Percentiles rank a stretch among this genome's conserved stretches.
phyloP scores from a whole-genome alignment of 139 green algal genomes.

The Nannochloris sp. region DNA sequence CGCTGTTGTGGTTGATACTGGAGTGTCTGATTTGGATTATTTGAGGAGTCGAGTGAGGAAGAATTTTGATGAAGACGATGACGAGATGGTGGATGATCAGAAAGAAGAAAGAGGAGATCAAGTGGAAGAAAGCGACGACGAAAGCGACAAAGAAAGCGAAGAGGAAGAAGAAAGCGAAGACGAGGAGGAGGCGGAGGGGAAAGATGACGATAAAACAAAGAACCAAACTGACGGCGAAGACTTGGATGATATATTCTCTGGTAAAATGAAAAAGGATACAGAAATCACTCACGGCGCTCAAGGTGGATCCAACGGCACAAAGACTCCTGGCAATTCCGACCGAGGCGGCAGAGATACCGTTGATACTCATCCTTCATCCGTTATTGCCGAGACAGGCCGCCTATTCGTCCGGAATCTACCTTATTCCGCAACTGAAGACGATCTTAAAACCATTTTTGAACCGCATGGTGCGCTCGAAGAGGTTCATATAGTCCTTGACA shows the following conservation, averaged over 20 bases:
- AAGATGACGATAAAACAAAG: not conserved
- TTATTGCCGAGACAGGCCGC: constrained; percentile 60
- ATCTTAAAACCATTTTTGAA: constrained; percentile 74
- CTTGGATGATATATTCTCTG: not conserved
- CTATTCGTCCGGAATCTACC: constrained; percentile 95
- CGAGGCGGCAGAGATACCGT: not conserved
- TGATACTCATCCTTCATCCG: not conserved
- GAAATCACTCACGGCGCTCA: too few species aligned
- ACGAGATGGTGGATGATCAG: constrained; percentile 7
- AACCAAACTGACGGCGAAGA: not conserved
- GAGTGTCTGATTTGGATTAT: constrained; percentile 83
- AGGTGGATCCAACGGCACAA: not conserved
- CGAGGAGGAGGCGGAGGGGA: not conserved
- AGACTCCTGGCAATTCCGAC: not conserved
- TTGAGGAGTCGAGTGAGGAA: constrained; percentile 57
- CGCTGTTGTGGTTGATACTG: constrained; percentile 32
- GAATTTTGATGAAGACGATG: constrained; percentile 47
- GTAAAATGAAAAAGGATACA: too few species aligned
- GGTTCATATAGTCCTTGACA: constrained; percentile 88
- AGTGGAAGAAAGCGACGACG: constrained; percentile 2
- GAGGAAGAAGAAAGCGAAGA: constrained; percentile 6
- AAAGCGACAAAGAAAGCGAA: not conserved
- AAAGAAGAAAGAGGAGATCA: not conserved
- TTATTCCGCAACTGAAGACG: constrained; percentile 77
- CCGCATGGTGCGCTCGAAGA: constrained; percentile 67